A percentile compares a stretch with the other conserved stretches of the same genome.
These are phyloP conservation scores for Conticribra guillardii DNA, from an alignment of 108 stramenopile genomes.

Conservation along the genomic window DNA sequence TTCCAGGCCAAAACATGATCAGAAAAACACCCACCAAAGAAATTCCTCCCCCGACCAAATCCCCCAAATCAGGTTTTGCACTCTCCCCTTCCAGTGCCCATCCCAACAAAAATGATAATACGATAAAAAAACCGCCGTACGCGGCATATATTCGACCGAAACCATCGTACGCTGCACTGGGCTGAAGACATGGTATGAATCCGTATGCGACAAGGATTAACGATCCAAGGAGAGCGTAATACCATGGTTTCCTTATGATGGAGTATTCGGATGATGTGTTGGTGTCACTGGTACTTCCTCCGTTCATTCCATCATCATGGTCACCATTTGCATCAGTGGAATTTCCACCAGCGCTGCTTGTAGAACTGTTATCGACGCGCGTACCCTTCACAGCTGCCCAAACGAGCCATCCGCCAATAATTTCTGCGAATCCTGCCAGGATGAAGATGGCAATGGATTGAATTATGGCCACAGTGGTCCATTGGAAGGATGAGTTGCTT, in stretches of 20 bases:
- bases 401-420: constrained; percentile 80
- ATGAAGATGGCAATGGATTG: constrained; percentile 68
- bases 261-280: neutral
- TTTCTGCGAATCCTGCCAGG: constrained; percentile 73
- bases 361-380: constrained; percentile 3
- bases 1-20: constrained; percentile 77
- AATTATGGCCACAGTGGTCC: constrained; percentile 58
- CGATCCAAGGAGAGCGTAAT: constrained; percentile 73
- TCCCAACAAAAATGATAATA: constrained; percentile 73
- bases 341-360: no score
- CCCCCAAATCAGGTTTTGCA: constrained; percentile 71
- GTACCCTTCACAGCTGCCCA: constrained; percentile 59
- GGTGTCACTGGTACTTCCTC: neutral
- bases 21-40: constrained; percentile 66
- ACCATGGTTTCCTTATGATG: constrained; percentile 62
- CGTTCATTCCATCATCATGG: no score
- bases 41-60: constrained; percentile 68
- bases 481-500: constrained; percentile 45
- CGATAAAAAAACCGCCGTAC: constrained; percentile 86
- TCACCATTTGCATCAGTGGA: no score
- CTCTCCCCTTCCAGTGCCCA: constrained; percentile 74
- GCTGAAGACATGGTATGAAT: constrained; percentile 78
- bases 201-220: constrained; percentile 70
- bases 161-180: constrained; percentile 54
- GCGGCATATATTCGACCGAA: constrained; percentile 86